phyloP scores from a whole-genome alignment of 2,329 filamentous ascomycete genomes.

The Celoporthe dispersa region DNA sequence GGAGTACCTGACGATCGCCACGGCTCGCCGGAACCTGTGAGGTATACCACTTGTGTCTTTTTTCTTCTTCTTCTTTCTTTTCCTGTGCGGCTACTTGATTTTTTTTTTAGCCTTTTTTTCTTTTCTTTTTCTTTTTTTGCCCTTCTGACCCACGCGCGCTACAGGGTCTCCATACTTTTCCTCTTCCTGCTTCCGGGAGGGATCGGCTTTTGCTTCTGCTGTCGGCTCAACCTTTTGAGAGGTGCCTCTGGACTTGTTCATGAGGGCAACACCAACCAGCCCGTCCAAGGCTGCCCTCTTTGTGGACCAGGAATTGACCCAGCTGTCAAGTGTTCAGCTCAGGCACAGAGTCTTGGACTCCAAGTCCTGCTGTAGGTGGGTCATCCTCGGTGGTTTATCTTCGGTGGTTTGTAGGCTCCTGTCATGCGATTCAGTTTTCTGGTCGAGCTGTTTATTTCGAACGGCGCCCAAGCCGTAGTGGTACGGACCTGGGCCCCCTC shows the following conservation, averaged over 20 bases:
- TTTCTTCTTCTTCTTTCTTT: background rate
- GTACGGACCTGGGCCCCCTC: conserved; percentile 1
- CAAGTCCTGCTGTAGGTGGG: background rate
- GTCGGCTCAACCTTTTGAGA: background rate
- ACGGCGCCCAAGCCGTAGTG: conserved; percentile 21
- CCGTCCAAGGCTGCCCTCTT: background rate
- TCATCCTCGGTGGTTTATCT: background rate
- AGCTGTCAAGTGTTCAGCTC: background rate
- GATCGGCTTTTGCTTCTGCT: background rate
- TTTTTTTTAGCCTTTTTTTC: background rate
- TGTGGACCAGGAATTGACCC: background rate
- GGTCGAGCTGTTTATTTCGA: conserved; percentile 21
- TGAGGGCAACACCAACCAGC: background rate
- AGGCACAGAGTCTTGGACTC: background rate
- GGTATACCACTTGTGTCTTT: conserved; percentile 15
- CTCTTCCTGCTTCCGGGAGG: background rate
- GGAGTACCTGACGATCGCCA: conserved; percentile 16
- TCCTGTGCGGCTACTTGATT: background rate
- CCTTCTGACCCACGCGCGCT: background rate
- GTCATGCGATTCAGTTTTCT: conserved; percentile 6
- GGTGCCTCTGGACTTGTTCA: background rate
- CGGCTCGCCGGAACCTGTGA: background rate
- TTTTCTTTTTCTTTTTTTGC: background rate
- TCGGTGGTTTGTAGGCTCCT: background rate
- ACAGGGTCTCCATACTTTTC: background rate